Evolutionary conservation across 2,329 filamentous ascomycete species (phyloP), one percentile per base, ranked within the genome.

Genomic region (Cercospora nicotianae): DNA sequence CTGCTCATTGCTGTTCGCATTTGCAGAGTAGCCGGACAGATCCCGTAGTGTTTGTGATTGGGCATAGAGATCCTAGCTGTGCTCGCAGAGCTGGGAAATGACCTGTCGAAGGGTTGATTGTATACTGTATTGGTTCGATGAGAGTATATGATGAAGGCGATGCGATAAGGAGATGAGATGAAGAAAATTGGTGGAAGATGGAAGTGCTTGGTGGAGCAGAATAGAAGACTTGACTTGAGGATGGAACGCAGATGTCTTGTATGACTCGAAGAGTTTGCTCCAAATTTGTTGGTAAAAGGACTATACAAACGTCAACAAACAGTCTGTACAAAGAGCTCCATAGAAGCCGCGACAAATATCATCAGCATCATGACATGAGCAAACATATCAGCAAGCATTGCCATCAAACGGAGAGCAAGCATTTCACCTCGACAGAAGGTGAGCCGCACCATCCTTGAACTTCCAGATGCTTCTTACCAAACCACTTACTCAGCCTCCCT

Each of bases 401-500:
- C 18, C 42, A 48, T 57, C 26, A 10, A 57, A 5, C 16, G 16
- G 36, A n/a, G 36, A 39, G 36, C 36, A 39, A 39, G 36, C 36
- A 31, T 30, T n/a, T 30, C 53, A 23, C 20, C 23, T 26, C 23
- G 23, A 26, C 12, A 8, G 12, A 28, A 13, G 26, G 10, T 16
- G 48, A 53, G 20, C 20, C 23, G 23, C 23, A 13, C 31, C 55
- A 23, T 58, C 55, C 30, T 8, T 12, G 5, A 30, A n/a, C 18
- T 31, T 36, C 55, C 28, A 31, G 16, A 18, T 4, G 16, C 12
- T 23, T 58, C 28, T 31, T 12, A 23, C 28, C 8, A 12, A 36
- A 0, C 28, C n/a, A 12, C 3, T 58, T 28, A 58, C 28, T 58
- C 53, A 5, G 63, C 60, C 53, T 66, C 67, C 53, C 67, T 65